phyloP scores from a whole-genome alignment of 2,329 filamentous ascomycete genomes.

The Rhynchosporium graminicola region DNA sequence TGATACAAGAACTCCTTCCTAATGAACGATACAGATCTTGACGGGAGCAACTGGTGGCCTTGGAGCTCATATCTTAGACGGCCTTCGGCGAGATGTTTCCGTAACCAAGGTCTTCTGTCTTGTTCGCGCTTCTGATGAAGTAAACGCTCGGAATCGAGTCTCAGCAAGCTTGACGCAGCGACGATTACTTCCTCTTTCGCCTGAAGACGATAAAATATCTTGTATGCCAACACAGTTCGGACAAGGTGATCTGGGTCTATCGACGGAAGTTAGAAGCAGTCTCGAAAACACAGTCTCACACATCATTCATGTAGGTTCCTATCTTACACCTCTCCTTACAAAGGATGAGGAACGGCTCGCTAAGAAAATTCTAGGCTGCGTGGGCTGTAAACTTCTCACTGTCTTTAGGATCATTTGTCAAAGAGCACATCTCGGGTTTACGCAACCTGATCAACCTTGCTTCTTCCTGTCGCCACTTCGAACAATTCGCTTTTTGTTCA shows the following conservation, averaged over 20 bases:
- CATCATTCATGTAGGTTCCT: constrained; percentile 55
- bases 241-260: constrained; percentile 50
- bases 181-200: constrained; percentile 37
- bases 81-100: constrained; percentile 43
- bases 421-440: constrained; percentile 52
- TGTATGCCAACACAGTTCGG: constrained; percentile 52
- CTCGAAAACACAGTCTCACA: constrained; percentile 48
- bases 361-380: constrained; percentile 42
- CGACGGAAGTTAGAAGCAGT: constrained; percentile 43
- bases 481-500: constrained; percentile 52
- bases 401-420: constrained; percentile 53
- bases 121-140: constrained; percentile 49
- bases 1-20: not conserved
- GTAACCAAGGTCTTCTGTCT: constrained; percentile 57
- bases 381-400: constrained; percentile 68
- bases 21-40: constrained; percentile 38
- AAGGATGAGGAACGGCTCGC: not conserved
- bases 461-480: constrained; percentile 31
- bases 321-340: not conserved
- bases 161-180: constrained; percentile 44
- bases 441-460: constrained; percentile 51
- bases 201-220: constrained; percentile 16
- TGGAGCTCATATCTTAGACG: constrained; percentile 52
- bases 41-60: constrained; percentile 54
- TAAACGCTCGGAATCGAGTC: constrained; percentile 48